Percentiles rank a stretch among this genome's conserved stretches.
Evolutionary conservation across 2,329 filamentous ascomycete genomes (phyloP).

Genomic region (Penicillium sp.): DNA sequence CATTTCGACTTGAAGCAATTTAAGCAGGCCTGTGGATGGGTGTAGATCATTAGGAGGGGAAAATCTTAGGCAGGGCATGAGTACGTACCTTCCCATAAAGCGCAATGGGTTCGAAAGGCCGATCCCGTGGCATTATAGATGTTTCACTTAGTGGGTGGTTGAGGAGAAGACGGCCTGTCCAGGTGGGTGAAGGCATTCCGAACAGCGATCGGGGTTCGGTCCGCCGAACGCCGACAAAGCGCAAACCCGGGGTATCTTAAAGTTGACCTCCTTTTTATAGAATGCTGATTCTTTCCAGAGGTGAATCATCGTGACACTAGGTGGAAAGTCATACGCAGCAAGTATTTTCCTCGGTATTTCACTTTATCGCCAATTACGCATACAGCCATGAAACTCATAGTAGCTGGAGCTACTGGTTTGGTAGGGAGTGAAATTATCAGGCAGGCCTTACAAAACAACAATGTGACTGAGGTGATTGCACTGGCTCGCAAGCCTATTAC

Average conservation of each 20-base stretch:
- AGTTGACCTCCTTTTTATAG: neutral
- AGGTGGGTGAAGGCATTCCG: neutral
- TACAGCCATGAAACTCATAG: slow-evolving; percentile 36
- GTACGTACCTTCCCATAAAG: neutral
- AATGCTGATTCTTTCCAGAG: neutral
- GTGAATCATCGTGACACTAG: neutral
- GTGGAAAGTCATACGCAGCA: neutral
- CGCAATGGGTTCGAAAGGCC: neutral
- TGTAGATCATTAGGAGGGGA: neutral
- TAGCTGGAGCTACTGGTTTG: slow-evolving; percentile 37
- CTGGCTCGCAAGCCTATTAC: slow-evolving; percentile 6
- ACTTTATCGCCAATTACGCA: neutral
- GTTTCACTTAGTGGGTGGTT: neutral
- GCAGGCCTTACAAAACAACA: slow-evolving; percentile 28
- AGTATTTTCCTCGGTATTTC: neutral
- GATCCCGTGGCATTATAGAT: neutral
- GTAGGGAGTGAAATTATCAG: slow-evolving; percentile 38
- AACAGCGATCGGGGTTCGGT: neutral
- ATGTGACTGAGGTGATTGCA: slow-evolving; percentile 14
- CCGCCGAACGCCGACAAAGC: neutral
- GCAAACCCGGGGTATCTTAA: neutral
- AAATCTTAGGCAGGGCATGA: neutral
- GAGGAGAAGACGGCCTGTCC: neutral
- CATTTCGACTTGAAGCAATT: slow-evolving; percentile 27
- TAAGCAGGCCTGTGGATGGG: slow-evolving; percentile 15